These are phyloP conservation scores for Apodospora peruviana DNA, from an alignment of 495 filamentous ascomycete genomes.

Conservation along the genomic window DNA sequence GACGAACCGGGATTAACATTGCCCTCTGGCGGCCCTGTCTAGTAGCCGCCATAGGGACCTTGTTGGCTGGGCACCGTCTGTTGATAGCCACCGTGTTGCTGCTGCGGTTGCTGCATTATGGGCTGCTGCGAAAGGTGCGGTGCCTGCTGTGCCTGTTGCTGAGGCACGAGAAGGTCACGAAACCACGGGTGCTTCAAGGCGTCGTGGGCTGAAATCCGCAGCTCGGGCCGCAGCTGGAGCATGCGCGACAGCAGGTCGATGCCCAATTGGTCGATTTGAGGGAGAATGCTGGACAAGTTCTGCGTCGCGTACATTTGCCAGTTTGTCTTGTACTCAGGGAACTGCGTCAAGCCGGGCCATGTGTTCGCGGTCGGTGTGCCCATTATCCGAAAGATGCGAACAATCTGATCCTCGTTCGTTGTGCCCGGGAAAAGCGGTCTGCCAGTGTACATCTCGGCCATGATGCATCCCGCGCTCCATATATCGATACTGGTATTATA, in stretches of 20 bases:
- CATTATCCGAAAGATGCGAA: conserved; percentile 96
- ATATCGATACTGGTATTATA: conserved; percentile 98
- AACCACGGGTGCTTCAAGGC: conserved; percentile 93
- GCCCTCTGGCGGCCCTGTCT: conserved; percentile 11
- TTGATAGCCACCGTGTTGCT: conserved; percentile 20
- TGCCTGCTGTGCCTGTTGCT: conserved; percentile 30
- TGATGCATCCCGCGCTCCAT: conserved; percentile 96
- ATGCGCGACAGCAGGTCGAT: conserved; percentile 82
- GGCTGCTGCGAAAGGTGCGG: conserved; percentile 22
- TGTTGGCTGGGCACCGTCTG: conserved; percentile 29
- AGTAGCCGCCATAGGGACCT: conserved; percentile 24
- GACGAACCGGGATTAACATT: too few species aligned
- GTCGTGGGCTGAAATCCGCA: conserved; percentile 78
- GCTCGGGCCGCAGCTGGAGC: conserved; percentile 89
- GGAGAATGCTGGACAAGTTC: conserved; percentile 75
- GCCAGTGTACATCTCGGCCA: conserved; percentile 97
- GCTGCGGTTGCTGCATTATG: conserved; percentile 21
- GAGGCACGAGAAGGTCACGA: conserved; percentile 33
- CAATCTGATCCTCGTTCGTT: conserved; percentile 91
- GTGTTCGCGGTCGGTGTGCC: conserved; percentile 87
- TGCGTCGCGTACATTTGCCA: conserved; percentile 96
- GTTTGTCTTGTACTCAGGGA: conserved; percentile 89
- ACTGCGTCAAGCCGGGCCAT: conserved; percentile 85
- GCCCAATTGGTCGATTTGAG: conserved; percentile 80
- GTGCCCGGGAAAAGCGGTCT: conserved; percentile 91